A percentile compares a stretch with the other conserved stretches of the same genome.
Conservation (phyloP, 1,284 basidiomycete genomes). For the Caloboletus inedulis region DNA sequence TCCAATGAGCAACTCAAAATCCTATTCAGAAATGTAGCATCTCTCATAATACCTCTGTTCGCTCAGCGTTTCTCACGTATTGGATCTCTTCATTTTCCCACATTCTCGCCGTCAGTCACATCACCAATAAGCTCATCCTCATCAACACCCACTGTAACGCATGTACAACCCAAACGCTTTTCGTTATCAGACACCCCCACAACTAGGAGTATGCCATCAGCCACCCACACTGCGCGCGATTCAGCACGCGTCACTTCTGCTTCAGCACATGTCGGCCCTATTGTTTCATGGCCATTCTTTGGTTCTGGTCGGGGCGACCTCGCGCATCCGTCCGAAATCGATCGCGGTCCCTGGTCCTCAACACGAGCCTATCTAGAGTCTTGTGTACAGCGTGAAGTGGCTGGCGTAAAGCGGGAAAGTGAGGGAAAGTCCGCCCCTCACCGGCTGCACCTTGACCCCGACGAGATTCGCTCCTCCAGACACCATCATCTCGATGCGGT, state of each 20-base stretch:
- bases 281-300: conserved; percentile 85
- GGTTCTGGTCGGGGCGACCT: conserved; percentile 74
- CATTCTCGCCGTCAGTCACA: conserved; percentile 35
- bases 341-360: conserved; percentile 71
- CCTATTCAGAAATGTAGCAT: conserved; percentile 65
- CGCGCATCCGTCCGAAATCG: conserved; percentile 59
- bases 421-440: conserved; percentile 73
- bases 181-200: conserved; percentile 18
- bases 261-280: conserved; percentile 58
- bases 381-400: conserved; percentile 64
- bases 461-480: conserved; percentile 64
- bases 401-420: conserved; percentile 66
- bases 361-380: conserved; percentile 57
- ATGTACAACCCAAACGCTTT: conserved; percentile 19
- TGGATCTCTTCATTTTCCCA: conserved; percentile 67
- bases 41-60: conserved; percentile 66
- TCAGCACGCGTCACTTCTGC: conserved; percentile 6
- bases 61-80: conserved; percentile 69
- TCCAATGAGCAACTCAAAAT: conserved; percentile 56
- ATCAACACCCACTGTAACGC: conserved; percentile 31
- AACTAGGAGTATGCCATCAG: conserved; percentile 4
- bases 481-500: conserved; percentile 63
- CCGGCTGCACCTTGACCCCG: conserved; percentile 71
- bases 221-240: background rate
- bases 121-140: conserved; percentile 23